Percentiles rank a stretch among this genome's conserved stretches.
Evolutionary conservation across 805 yeast genomes (phyloP).

Genomic region (Cyberlindnera mississippiensis): DNA sequence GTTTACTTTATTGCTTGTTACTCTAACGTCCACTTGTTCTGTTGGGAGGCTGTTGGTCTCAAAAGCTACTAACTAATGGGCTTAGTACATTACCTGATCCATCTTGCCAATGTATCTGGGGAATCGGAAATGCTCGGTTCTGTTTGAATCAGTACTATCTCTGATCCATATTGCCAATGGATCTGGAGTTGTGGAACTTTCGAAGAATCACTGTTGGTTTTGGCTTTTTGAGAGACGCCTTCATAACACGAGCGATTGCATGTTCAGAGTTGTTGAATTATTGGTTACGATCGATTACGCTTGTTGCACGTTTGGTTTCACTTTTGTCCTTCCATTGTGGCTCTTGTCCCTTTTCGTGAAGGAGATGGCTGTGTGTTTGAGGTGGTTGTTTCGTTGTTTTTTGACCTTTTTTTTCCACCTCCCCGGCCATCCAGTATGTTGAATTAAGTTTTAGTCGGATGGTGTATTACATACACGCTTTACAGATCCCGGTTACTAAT

Average conservation of each 20-base stretch:
- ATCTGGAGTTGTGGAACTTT: conserved; percentile 5
- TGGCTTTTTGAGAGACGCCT: background rate
- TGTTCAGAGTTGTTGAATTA: conserved; percentile 2
- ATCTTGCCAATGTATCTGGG: conserved; percentile 18
- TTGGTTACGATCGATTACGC: conserved; percentile 2
- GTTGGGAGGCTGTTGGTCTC: background rate
- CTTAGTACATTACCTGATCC: conserved; percentile 12
- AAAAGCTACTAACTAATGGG: background rate
- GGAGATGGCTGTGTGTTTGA: background rate
- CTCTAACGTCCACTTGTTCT: background rate
- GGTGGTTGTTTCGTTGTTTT: conserved; percentile 7
- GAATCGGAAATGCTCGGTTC: conserved; percentile 5
- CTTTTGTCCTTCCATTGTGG: background rate
- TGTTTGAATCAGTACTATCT: conserved; percentile 3
- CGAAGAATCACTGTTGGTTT: background rate
- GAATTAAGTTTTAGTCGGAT: conserved; percentile 1
- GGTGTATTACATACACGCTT: background rate
- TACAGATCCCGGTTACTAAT: background rate
- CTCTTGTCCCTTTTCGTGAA: background rate
- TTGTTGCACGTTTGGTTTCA: conserved; percentile 1
- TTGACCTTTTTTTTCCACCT: conserved; percentile 9
- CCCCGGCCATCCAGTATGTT: conserved; percentile 6
- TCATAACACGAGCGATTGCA: background rate
- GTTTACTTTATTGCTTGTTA: background rate
- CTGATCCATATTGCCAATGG: conserved; percentile 10